These are phyloP conservation scores for Dendryphion nanum DNA, from an alignment of 2,329 filamentous ascomycete species.

Conservation along the genomic window DNA sequence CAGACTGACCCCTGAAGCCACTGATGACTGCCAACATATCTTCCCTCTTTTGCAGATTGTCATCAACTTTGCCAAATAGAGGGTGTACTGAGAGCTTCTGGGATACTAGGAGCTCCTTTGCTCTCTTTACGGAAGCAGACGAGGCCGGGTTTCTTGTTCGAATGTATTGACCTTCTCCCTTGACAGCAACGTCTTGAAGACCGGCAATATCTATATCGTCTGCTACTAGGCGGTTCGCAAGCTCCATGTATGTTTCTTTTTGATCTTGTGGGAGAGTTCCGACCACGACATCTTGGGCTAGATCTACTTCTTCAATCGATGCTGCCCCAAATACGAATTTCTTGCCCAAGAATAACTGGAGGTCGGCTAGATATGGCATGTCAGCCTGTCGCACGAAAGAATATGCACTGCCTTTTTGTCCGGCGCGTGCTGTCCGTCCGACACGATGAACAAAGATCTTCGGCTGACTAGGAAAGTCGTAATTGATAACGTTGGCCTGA, in stretches of 20 bases:
- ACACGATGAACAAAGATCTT: conserved; percentile 97
- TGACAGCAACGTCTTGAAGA: conserved; percentile 71
- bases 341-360: conserved; percentile 92
- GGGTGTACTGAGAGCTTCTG: conserved; percentile 75
- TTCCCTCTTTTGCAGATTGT: conserved; percentile 65
- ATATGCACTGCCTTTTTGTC: conserved; percentile 90
- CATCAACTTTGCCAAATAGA: conserved; percentile 67
- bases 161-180: conserved; percentile 91
- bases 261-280: conserved; percentile 72
- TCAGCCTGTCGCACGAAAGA: conserved; percentile 86
- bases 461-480: conserved; percentile 74
- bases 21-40: conserved; percentile 88
- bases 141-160: conserved; percentile 89
- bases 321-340: conserved; percentile 74
- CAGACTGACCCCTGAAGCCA: conserved; percentile 82
- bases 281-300: conserved; percentile 78
- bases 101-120: conserved; percentile 72
- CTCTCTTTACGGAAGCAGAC: conserved; percentile 81
- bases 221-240: conserved; percentile 73
- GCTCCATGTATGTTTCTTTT: conserved; percentile 76
- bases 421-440: conserved; percentile 91
- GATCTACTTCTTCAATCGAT: conserved; percentile 61
- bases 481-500: neutral
- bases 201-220: conserved; percentile 72
- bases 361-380: conserved; percentile 85